Percentiles rank a stretch among this genome's conserved stretches.
These are phyloP conservation scores for Tarenaya hassleriana DNA, from an alignment of 345 rosid genomes.

Conservation along the genomic window DNA sequence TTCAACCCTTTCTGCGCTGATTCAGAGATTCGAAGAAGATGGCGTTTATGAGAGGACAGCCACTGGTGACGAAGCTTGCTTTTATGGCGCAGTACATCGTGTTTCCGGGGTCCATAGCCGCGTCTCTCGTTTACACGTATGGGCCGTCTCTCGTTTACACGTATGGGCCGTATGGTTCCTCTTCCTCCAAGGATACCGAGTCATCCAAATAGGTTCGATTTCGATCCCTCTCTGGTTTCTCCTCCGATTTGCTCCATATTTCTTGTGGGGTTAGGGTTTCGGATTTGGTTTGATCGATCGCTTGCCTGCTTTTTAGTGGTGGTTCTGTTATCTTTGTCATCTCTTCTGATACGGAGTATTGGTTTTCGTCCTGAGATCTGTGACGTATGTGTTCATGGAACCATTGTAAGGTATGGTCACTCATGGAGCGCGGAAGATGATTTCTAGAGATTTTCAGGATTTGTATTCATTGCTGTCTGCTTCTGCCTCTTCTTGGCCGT, in stretches of 20 bases:
- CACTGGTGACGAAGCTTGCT: slow-evolving; percentile 59
- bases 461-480: no score
- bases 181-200: slow-evolving; percentile 21
- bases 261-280: neutral
- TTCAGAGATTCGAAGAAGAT: slow-evolving; percentile 23
- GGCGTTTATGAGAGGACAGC: slow-evolving; percentile 52
- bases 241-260: neutral
- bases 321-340: neutral
- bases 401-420: no score
- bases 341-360: neutral
- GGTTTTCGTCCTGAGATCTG: neutral
- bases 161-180: slow-evolving; percentile 7
- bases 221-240: neutral
- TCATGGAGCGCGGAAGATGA: no score
- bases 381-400: no score
- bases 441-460: no score
- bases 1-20: no score
- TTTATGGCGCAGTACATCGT: slow-evolving; percentile 44
- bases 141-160: no score
- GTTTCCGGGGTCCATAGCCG: slow-evolving; percentile 59
- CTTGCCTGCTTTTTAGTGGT: no score
- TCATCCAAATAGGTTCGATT: slow-evolving; percentile 29
- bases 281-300: neutral
- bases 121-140: slow-evolving; percentile 42
- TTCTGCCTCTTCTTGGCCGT: no score